These are phyloP conservation scores for Xylaria telfairii DNA, from an alignment of 495 filamentous ascomycete species.

Conservation along the genomic window DNA sequence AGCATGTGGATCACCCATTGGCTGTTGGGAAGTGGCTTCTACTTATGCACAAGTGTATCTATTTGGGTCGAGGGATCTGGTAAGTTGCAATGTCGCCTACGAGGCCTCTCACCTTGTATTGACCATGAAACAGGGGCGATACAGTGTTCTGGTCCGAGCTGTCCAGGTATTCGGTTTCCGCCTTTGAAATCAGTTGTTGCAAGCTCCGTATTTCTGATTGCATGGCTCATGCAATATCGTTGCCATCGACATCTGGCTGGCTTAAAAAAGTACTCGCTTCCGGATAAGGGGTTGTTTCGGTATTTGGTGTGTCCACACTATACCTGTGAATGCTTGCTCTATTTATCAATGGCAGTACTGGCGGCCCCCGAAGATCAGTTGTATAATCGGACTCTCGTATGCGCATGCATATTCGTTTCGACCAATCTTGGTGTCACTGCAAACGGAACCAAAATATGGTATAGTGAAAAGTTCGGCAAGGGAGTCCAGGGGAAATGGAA, in stretches of 20 bases:
- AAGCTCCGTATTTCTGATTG: constrained; percentile 70
- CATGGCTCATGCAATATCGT: constrained; percentile 79
- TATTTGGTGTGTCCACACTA: constrained; percentile 88
- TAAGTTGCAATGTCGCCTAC: constrained; percentile 44
- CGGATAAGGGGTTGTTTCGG: constrained; percentile 68
- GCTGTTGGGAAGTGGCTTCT: constrained; percentile 78
- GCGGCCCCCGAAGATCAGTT: constrained; percentile 67
- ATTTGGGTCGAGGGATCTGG: constrained; percentile 88
- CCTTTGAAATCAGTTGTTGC: constrained; percentile 66
- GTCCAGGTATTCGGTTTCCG: constrained; percentile 48
- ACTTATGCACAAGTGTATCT: constrained; percentile 70
- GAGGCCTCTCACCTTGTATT: constrained; percentile 26
- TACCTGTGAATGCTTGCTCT: constrained; percentile 83
- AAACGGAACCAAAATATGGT: constrained; percentile 79
- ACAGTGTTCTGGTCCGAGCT: constrained; percentile 32
- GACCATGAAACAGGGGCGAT: constrained; percentile 33
- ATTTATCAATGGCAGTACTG: constrained; percentile 75
- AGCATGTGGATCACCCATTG: constrained; percentile 88
- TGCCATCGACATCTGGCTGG: constrained; percentile 81
- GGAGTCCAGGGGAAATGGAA: constrained; percentile 71
- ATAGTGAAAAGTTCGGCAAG: constrained; percentile 75
- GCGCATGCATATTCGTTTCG: constrained; percentile 72
- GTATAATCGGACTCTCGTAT: constrained; percentile 76
- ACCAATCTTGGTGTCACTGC: constrained; percentile 86
- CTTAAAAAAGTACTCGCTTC: constrained; percentile 84